phyloP scores from a whole-genome alignment of 768 basidiomycete genomes.

The Hypholoma fasciculare region DNA sequence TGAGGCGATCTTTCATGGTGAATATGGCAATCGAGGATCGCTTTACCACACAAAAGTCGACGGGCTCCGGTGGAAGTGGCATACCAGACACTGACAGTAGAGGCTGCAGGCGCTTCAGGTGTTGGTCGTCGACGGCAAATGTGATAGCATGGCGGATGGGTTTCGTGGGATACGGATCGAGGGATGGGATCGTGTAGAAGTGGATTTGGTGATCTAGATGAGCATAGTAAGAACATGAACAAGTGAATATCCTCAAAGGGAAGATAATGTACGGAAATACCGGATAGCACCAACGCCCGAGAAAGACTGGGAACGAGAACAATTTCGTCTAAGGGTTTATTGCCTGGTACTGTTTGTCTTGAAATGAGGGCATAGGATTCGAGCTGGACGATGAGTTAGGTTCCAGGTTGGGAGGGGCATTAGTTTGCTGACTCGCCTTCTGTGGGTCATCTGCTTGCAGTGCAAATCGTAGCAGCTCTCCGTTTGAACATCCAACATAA shows the following conservation, averaged over 20 bases:
- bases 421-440: slow-evolving; percentile 34
- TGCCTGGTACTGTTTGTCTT: slow-evolving; percentile 65
- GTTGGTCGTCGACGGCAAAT: slow-evolving; percentile 81
- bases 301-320: slow-evolving; percentile 75
- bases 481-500: slow-evolving; percentile 85
- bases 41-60: slow-evolving; percentile 78
- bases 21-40: slow-evolving; percentile 63
- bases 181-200: slow-evolving; percentile 78
- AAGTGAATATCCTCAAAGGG: neutral
- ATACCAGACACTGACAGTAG: slow-evolving; percentile 33
- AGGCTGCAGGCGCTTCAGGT: slow-evolving; percentile 53
- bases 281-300: slow-evolving; percentile 74
- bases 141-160: slow-evolving; percentile 80
- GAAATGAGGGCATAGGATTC: slow-evolving; percentile 69
- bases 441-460: slow-evolving; percentile 58
- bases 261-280: slow-evolving; percentile 37
- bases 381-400: slow-evolving; percentile 30
- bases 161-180: slow-evolving; percentile 76
- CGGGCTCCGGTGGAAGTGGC: slow-evolving; percentile 41
- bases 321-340: slow-evolving; percentile 79
- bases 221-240: slow-evolving; percentile 8
- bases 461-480: slow-evolving; percentile 79
- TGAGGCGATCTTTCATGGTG: slow-evolving; percentile 61
- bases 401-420: neutral
- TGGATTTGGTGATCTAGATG: slow-evolving; percentile 62